Conservation (phyloP, 768 basidiomycete species). For the Crucibulum laeve region DNA sequence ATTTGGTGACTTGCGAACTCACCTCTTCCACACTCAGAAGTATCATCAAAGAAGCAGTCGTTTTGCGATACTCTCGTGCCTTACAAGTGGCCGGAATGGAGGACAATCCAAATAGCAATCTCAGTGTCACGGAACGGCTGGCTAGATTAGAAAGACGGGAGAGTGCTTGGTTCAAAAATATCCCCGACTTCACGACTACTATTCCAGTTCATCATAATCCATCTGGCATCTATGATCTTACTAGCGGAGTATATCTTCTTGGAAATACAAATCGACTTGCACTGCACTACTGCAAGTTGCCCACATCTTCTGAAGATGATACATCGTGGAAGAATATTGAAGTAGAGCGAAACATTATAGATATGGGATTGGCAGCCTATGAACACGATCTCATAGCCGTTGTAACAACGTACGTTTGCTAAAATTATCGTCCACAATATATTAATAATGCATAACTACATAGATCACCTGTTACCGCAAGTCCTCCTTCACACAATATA, state of each 20-base stretch:
- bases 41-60: too few species aligned
- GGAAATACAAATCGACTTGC: constrained; percentile 21
- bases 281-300: constrained; percentile 29
- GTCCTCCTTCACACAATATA: constrained; percentile 6
- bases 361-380: constrained; percentile 36
- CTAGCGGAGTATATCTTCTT: constrained; percentile 34
- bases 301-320: constrained; percentile 18
- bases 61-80: too few species aligned
- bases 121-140: constrained; percentile 21
- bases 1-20: too few species aligned
- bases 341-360: constrained; percentile 26
- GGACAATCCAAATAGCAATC: constrained; percentile 21
- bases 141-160: constrained; percentile 18
- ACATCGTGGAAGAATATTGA: constrained; percentile 24
- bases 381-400: constrained; percentile 42
- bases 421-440: background rate
- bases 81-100: too few species aligned
- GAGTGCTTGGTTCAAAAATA: constrained; percentile 23
- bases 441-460: background rate
- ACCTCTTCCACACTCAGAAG: too few species aligned
- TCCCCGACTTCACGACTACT: constrained; percentile 16
- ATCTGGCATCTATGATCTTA: constrained; percentile 39
- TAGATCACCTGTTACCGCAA: background rate
- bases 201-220: constrained; percentile 22
- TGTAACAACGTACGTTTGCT: constrained; percentile 30